Conservation (phyloP, 805 yeast species). For the Wickerhamiella nectarea region DNA sequence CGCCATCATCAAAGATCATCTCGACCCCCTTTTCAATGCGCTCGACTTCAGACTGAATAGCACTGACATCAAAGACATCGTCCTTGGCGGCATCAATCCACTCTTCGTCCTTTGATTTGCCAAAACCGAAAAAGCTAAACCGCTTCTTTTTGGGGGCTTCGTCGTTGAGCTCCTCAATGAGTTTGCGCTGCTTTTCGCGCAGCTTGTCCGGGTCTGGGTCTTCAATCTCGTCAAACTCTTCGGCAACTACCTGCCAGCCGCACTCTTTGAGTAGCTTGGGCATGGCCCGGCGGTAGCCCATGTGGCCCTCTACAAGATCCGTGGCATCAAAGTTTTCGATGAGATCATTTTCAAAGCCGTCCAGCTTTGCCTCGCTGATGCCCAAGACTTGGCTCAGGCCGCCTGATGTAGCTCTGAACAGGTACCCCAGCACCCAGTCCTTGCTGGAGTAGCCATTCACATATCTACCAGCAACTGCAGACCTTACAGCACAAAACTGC, state of each 20-base stretch:
- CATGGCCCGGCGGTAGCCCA: constrained; percentile 92
- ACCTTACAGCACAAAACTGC: constrained; percentile 61
- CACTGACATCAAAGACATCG: constrained; percentile 29
- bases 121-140: constrained; percentile 20
- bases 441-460: constrained; percentile 82
- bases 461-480: constrained; percentile 80
- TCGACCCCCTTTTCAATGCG: constrained; percentile 20
- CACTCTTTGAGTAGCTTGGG: constrained; percentile 59
- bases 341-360: constrained; percentile 25
- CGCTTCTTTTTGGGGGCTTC: constrained; percentile 23
- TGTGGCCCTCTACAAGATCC: constrained; percentile 79
- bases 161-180: constrained; percentile 53
- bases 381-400: constrained; percentile 90
- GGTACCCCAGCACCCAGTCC: constrained; percentile 92
- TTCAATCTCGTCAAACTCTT: constrained; percentile 89
- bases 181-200: constrained; percentile 61
- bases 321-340: constrained; percentile 77
- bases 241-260: constrained; percentile 73
- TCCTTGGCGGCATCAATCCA: constrained; percentile 40
- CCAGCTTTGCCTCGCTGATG: constrained; percentile 46
- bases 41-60: constrained; percentile 27
- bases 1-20: constrained; percentile 19
- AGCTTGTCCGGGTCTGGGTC: constrained; percentile 85
- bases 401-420: constrained; percentile 91
- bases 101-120: constrained; percentile 36